Percentiles rank a stretch among this genome's conserved stretches.
These are phyloP conservation scores for Mycena kentingensis DNA, from an alignment of 768 basidiomycete species.

Conservation along the genomic window DNA sequence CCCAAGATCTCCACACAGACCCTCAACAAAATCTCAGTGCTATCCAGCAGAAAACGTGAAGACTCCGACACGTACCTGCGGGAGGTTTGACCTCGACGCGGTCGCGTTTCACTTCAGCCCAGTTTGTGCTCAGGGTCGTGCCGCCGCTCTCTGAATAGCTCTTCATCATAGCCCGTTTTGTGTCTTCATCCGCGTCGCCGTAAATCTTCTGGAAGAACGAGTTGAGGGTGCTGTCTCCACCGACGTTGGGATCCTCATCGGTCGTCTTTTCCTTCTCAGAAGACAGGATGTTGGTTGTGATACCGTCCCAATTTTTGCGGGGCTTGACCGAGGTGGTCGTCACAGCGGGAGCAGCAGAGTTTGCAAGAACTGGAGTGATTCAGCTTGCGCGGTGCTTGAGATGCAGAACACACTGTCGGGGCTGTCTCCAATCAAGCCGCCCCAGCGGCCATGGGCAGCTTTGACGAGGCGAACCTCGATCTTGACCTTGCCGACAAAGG, in stretches of 20 bases:
- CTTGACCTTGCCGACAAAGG: conserved; percentile 81
- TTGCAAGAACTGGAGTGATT: conserved; percentile 35
- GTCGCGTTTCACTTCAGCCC: conserved; percentile 80
- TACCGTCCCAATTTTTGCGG: conserved; percentile 88
- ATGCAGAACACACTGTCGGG: conserved; percentile 66
- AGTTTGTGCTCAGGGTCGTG: conserved; percentile 94
- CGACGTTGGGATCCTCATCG: conserved; percentile 85
- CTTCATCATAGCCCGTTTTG: conserved; percentile 96
- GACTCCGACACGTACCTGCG: too few species aligned
- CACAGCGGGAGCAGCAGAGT: conserved; percentile 33
- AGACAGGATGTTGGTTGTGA: conserved; percentile 67
- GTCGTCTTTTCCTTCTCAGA: conserved; percentile 68
- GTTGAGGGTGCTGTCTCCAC: conserved; percentile 86
- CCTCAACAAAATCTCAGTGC: too few species aligned
- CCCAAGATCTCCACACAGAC: too few species aligned
- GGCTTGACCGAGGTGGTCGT: conserved; percentile 42
- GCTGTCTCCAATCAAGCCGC: conserved; percentile 67
- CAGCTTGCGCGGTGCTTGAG: too few species aligned
- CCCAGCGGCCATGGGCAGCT: conserved; percentile 70
- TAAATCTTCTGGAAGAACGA: conserved; percentile 91
- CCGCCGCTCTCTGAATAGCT: conserved; percentile 94
- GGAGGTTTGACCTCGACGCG: conserved; percentile 82
- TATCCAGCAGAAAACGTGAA: too few species aligned
- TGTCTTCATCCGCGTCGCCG: conserved; percentile 87
- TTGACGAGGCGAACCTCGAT: conserved; percentile 84